Conservation (phyloP, 2,329 filamentous ascomycete species). For the Myriosclerotinia duriaeana region DNA sequence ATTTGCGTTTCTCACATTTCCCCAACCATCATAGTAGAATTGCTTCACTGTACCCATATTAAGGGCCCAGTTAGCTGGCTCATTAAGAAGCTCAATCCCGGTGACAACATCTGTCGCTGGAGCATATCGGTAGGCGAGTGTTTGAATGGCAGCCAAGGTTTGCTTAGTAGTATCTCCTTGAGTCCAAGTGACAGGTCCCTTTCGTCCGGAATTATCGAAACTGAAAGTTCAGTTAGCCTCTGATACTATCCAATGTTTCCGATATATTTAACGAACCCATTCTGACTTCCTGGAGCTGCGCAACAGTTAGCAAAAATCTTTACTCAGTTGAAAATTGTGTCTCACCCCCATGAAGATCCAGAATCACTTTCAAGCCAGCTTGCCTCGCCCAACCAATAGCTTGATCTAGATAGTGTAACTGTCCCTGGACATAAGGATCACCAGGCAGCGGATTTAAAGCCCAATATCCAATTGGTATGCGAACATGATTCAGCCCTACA, state of each 20-base stretch:
- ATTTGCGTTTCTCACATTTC: constrained; percentile 46
- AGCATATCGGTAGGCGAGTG: constrained; percentile 44
- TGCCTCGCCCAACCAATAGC: constrained; percentile 59
- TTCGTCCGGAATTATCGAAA: constrained; percentile 63
- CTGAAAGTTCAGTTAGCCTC: neutral
- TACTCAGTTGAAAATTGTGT: neutral
- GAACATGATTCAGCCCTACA: constrained; percentile 59
- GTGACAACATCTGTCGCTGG: constrained; percentile 46
- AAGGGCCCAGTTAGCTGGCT: constrained; percentile 42
- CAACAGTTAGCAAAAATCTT: constrained; percentile 29
- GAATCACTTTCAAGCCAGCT: constrained; percentile 61
- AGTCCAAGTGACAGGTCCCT: constrained; percentile 49
- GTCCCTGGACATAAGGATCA: constrained; percentile 63
- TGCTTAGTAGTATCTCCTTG: constrained; percentile 44
- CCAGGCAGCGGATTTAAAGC: constrained; percentile 53
- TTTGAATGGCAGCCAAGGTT: constrained; percentile 43
- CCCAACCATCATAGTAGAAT: constrained; percentile 54
- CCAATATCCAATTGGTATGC: constrained; percentile 68
- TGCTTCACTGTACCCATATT: constrained; percentile 41
- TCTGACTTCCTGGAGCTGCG: constrained; percentile 58
- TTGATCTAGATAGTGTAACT: constrained; percentile 56
- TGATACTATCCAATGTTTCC: neutral
- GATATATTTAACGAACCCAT: constrained; percentile 44
- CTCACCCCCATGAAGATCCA: constrained; percentile 67
- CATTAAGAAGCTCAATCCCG: constrained; percentile 47